Base-by-base conservation (phyloP, 306 rosid species). In the Cicer judaicum region DNA sequence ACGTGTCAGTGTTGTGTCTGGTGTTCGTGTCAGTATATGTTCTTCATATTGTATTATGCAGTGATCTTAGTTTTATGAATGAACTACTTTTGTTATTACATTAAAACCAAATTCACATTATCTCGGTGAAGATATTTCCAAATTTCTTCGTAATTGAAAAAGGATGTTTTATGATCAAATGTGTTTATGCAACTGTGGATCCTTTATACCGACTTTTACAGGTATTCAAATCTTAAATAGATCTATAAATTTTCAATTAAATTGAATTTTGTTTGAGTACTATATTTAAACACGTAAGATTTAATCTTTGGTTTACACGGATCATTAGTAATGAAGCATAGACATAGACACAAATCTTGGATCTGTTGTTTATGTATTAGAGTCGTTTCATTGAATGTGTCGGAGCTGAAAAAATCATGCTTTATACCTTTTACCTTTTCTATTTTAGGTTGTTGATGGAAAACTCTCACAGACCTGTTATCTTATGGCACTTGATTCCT, bases 401-500 rank as follows among this genome's bases (percentile, higher is more conserved):
- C n/a, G 16, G 7, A 48, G 54, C 54, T 2, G 8, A 48, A 13
- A 48, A 48, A 5, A 1, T 2, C n/a, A 48, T 0, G 3, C 8
- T 48, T 48, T 36, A 11, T 55, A 57, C 4, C 16, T 79, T 66
- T 53, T 6, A 16, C 11, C 21, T 75, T 64, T 42, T 40, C 47
- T 76, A 56, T 24, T 78, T 41, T 66, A 92, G 96, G 92, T 88
- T 79, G 93, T 92, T 68, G 97, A 92, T 72, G 97, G 92, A 68
- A 92, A 88, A 59, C 93, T 92, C 78, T 87, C 96, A 34, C 96
- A 92, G 68, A 88, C 93, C 14, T 92, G 97, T 77, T 92, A 90
- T 81, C 88, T 92, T 46, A 84, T 88, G 90, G 97, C 97, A 50
- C 92, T 92, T 56, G 97, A 92, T 79, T 88, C 88, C 48, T 88